Conservation (phyloP, 2,329 filamentous ascomycete genomes). For the Colletotrichum viniferum region DNA sequence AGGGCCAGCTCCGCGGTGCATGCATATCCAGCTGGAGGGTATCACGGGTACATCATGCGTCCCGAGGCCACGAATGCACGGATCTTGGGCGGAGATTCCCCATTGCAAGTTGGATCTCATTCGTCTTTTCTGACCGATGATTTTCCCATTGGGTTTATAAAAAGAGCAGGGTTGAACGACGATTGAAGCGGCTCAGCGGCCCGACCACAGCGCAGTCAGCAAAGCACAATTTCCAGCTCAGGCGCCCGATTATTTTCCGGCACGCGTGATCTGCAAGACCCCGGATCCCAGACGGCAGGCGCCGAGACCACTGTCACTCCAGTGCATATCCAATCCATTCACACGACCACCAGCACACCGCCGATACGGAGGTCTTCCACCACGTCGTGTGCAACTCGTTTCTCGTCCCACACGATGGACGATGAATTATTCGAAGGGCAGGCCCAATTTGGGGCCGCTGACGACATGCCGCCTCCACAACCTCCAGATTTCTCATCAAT, state of each 20-base stretch:
- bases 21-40: not conserved
- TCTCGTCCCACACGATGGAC: not conserved
- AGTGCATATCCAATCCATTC: slow-evolving; percentile 9
- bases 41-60: not conserved
- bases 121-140: not conserved
- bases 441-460: not conserved
- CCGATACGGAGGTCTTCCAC: not conserved
- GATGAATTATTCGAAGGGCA: slow-evolving; percentile 1
- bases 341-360: not conserved
- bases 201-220: slow-evolving; percentile 5
- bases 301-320: not conserved
- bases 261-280: slow-evolving; percentile 1
- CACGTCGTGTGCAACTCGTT: not conserved
- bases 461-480: slow-evolving; percentile 4
- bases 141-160: not conserved
- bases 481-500: slow-evolving; percentile 7
- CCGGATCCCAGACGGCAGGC: slow-evolving; percentile 9
- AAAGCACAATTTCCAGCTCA: not conserved
- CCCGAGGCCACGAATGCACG: not conserved
- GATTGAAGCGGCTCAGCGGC: slow-evolving; percentile 11
- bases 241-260: slow-evolving; percentile 15
- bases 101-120: not conserved
- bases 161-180: not conserved
- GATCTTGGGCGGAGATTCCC: not conserved
- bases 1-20: not conserved